Percentiles rank a stretch among this genome's conserved stretches.
Evolutionary conservation across 2,329 filamentous ascomycete species (phyloP).

Genomic region (Neonectria magnoliae): DNA sequence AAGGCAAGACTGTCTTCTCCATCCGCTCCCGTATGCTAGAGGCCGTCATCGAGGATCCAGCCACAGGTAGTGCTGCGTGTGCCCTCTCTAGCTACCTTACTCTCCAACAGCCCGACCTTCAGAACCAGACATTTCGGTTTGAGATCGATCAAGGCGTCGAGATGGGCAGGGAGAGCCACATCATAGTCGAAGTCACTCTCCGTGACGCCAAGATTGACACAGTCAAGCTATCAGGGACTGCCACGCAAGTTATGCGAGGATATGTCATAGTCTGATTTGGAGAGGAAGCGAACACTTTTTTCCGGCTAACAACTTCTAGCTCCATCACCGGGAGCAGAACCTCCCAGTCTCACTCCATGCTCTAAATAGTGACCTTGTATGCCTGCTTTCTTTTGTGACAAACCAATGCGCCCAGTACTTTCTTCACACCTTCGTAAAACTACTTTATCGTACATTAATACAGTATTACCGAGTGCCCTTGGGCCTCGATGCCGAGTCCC

Average conservation of each 20-base stretch:
- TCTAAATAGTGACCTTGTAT: neutral
- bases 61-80: constrained; percentile 71
- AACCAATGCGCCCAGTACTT: constrained; percentile 41
- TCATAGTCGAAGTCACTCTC: constrained; percentile 56
- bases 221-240: constrained; percentile 49
- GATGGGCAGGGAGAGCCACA: constrained; percentile 69
- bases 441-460: constrained; percentile 52
- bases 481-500: constrained; percentile 31
- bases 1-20: constrained; percentile 41
- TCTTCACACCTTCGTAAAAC: constrained; percentile 40
- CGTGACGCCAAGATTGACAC: constrained; percentile 44
- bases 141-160: constrained; percentile 73
- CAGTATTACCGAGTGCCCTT: constrained; percentile 47
- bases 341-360: neutral
- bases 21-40: constrained; percentile 71
- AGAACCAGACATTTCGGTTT: constrained; percentile 52
- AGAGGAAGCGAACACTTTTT: constrained; percentile 10
- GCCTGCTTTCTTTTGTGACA: constrained; percentile 23
- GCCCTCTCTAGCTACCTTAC: constrained; percentile 66
- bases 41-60: constrained; percentile 64
- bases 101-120: constrained; percentile 49
- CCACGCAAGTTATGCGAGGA: constrained; percentile 50
- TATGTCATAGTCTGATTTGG: constrained; percentile 41
- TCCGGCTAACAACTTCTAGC: neutral
- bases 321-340: constrained; percentile 6